Evolutionary conservation across 495 filamentous ascomycete genomes (phyloP), one percentile per base, ranked within the genome.

Genomic region (Ascodesmis nigricans): DNA sequence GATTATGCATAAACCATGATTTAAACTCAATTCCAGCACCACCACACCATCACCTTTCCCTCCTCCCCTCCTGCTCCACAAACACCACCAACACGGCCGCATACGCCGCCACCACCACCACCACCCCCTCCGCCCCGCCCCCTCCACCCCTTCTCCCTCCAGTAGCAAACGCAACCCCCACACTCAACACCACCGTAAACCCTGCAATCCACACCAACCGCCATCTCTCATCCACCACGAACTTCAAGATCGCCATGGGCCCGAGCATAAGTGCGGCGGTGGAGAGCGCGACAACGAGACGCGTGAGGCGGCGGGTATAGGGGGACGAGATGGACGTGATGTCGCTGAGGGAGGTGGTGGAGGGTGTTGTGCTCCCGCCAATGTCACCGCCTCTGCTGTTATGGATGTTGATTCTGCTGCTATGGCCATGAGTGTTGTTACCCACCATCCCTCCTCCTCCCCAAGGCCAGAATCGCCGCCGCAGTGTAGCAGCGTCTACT

Each of bases 91-190:
- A 25, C 2, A 49, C 46, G 3, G 46, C 46, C 5, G 46, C 36
- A 44, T 49, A 49, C 4, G 45, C 46, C 1, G 46, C 45, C 21
- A 49, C 41, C 9, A 49, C 45, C 45, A 49, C 44, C 5, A 49
- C 45, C 9, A 49, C 49, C 9, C 35, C 45, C 22, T 49, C 46
- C 1, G 45, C 46, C n/a, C n/a, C n/a, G n/a, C n/a, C n/a, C n/a
- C n/a, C n/a, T n/a, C n/a, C n/a, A n/a, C n/a, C n/a, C n/a, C n/a
- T n/a, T 1, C 45, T 21, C 1, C 46, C 46, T 3, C 45, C 36
- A 13, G 46, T 49, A 3, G 40, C 46, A 25, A 49, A 14, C 5
- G 46, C 46, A 0, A 49, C 45, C 17, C 38, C 4, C 13, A 39
- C 4, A 9, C 40, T 41, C 33, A 49, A 24, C 15, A 36, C 18